Base-by-base conservation (phyloP, 257 asterid genomes). In the Oldenlandia corymbosa region DNA sequence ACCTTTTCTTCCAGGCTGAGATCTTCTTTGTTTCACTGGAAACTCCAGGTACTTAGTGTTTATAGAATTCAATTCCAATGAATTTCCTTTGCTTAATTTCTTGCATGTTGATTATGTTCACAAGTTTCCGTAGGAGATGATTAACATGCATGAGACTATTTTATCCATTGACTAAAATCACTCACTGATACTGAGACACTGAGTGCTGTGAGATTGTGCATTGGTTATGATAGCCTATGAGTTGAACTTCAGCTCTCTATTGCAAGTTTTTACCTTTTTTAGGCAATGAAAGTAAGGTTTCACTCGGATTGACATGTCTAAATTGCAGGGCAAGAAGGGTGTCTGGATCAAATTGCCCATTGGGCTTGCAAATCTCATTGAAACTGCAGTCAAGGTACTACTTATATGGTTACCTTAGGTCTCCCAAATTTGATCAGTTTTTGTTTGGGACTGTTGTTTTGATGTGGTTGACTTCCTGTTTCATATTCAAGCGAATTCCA, bases 251-350 rank as follows among this genome's bases (percentile, higher is more conserved):
- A 34, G 9, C n/a, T 34, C 39, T 3, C 9, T 34, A 4, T 34
- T 34, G 39, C n/a, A 55, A 54, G 61, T 31, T 56, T 27, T 56
- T 16, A 18, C 42, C 31, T 30, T 32, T 36, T 32, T 32, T 36
- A n/a, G 9, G 23, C 12, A 20, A 18, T 24, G n/a, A 10, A 32
- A n/a, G n/a, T 2, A 31, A 17, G 21, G 7, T 16, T 14, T 45
- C 21, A 34, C 9, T 17, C 21, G 16, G 10, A 17, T 31, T 57
- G 67, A 21, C 46, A 24, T 39, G 52, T 7, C n/a, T 63, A 47
- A 68, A 11, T 52, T 75, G 77, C 81, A 87, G 95, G 93, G 86
- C 16, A 87, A 84, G 82, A 87, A 81, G 77, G 95, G 90, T n/a
- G 81, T 84, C 20, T 87, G 95, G 93, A 71, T 87, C 70, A 84